Percentiles rank a stretch among this genome's conserved stretches.
These are phyloP conservation scores for Alloteropsis angusta DNA, from an alignment of 202 grass and related monocot genomes.

Conservation along the genomic window DNA sequence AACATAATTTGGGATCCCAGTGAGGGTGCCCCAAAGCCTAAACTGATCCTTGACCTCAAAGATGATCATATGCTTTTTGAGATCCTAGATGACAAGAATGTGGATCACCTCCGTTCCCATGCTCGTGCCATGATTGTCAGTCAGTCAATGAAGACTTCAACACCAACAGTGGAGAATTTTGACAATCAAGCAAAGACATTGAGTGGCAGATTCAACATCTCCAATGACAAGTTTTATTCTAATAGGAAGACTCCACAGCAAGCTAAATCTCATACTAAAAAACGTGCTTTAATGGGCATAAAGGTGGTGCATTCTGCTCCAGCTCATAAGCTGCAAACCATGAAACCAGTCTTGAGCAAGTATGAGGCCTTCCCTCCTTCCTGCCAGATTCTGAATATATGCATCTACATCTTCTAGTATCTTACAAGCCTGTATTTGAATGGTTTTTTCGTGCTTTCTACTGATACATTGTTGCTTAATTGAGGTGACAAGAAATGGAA, in stretches of 20 bases:
- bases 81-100: constrained; percentile 62
- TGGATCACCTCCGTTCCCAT: constrained; percentile 60
- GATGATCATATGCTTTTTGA: constrained; percentile 96
- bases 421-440: not conserved
- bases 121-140: constrained; percentile 64
- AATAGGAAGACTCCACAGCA: constrained; percentile 62
- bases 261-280: constrained; percentile 73
- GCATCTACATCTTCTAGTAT: too few species aligned
- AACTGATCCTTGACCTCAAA: constrained; percentile 79
- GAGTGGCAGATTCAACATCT: constrained; percentile 61
- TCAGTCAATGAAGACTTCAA: constrained; percentile 36
- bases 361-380: too few species aligned
- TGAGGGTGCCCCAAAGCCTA: constrained; percentile 54
- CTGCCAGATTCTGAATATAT: too few species aligned
- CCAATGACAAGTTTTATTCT: constrained; percentile 88
- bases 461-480: not conserved
- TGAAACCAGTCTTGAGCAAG: constrained; percentile 75
- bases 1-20: constrained; percentile 70
- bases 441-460: not conserved
- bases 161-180: constrained; percentile 25
- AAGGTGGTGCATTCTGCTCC: constrained; percentile 82
- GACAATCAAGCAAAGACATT: constrained; percentile 34
- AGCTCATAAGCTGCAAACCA: constrained; percentile 82
- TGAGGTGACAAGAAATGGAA: not conserved
- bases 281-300: constrained; percentile 48